Evolutionary conservation across 805 yeast species (phyloP), one percentile per base, ranked within the genome.

Genomic region (Yamadazyma akitaensis): DNA sequence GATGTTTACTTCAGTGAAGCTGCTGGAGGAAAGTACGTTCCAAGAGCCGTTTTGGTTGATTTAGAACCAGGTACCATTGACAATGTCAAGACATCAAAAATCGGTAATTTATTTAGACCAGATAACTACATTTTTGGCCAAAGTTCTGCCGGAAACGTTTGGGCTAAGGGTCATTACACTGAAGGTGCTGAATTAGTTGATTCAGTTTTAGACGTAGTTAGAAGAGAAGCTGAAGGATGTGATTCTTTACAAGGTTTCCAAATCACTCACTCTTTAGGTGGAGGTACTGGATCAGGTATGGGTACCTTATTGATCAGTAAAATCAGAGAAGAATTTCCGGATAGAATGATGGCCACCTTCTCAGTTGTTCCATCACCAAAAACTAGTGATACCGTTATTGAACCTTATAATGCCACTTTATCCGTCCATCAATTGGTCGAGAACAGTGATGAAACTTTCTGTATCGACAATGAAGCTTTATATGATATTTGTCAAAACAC

Each of bases 211-310:
- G 97, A 90, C 56, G 89, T 86, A 31, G 81, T 90, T 40, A 83
- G 97, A 73, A 84, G 96, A 68, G 97, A 90, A 70, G 96, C 95
- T 30, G 97, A 90, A 73, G 85, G 85, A 37, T 82, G 95, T 67
- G 97, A 90, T 66, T 85, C 95, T 51, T 77, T 90, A 58, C 97
- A 90, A 74, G 97, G 97, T 57, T 90, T 90, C 81, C 97, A 90
- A 72, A 84, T 90, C 63, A 70, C 77, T 40, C 77, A 72, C 58
- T 72, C 77, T 38, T 68, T 72, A 56, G 77, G 77, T 57, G 77
- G 97, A 71, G 97, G 97, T 75, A 90, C 97, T 46, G 97, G 97
- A 63, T 88, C 96, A 28, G 97, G 97, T 69, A 83, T 90, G 89
- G 97, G 97, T 65, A 90, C 97, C 38, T 70, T 90, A 58, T 77